Base-by-base conservation (phyloP, 2,329 filamentous ascomycete genomes). In the Pseudogymnoascus sp. region DNA sequence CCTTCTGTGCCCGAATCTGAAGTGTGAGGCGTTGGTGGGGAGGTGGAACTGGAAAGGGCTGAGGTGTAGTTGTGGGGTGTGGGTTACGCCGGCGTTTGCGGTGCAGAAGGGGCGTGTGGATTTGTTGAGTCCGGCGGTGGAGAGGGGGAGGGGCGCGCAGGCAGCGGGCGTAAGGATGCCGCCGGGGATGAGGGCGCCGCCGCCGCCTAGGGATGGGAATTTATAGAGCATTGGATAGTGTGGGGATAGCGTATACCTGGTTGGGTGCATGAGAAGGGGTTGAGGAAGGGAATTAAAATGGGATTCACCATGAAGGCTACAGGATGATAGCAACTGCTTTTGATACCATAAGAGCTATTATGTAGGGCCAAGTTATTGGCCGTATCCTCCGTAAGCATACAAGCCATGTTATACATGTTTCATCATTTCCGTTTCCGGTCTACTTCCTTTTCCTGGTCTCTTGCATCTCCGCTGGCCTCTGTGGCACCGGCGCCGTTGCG, bases 1-100 rank as follows among this genome's bases (percentile, higher is more conserved):
- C 9, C 80, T 99, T 33, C 84, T 87, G 64, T 99, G 95, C 71
- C 93, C 95, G 9, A 89, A 88, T 69, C 64, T 74, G 7, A 89
- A 88, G 71, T 99, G 95, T 75, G 85, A 84, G 56, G 86, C 90
- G 42, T 91, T 91, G 61, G 85, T 97, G 59, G 95, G 95, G 40
- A 90, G 95, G 70, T 99, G 97, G 73, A 90, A 93, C 61, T 99
- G 95, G 95, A 91, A 96, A 74, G 95, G 95, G 13, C 88, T 97
- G 82, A 87, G 87, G 74, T 99, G 95, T 77, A 95, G 87, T 72
- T 99, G 95, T 75, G 87, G 88, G 38, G 86, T 88, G 66, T 97
- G 95, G 93, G 83, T 97, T 21, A 90, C 92, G 60, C 93, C 95
- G 7, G 93, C 89, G 0, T 95, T 99, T 73, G 93, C 89, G 65